Percentiles rank a stretch among this genome's conserved stretches.
These are phyloP conservation scores for Solanum chiquidenum DNA, from an alignment of 257 asterid species.

Conservation along the genomic window DNA sequence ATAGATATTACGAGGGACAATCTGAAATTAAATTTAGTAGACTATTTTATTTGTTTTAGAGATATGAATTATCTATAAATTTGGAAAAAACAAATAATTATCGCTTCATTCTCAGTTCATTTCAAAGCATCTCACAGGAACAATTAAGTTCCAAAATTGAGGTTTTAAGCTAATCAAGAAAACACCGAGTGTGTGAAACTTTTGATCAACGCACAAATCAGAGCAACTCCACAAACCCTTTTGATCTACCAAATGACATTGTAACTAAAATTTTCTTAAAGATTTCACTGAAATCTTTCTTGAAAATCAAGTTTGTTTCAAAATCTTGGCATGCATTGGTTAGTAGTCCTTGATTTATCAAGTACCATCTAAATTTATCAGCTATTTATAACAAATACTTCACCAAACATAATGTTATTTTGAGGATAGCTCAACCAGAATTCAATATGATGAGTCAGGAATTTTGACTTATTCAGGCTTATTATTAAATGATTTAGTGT, in stretches of 20 bases:
- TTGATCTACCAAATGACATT: background rate
- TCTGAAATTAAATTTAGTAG: background rate
- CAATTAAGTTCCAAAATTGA: background rate
- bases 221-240: background rate
- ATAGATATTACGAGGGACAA: background rate
- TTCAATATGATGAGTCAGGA: too few species aligned
- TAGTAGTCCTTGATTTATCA: background rate
- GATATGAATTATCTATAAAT: background rate
- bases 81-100: background rate
- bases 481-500: too few species aligned
- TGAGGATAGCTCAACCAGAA: background rate
- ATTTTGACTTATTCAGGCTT: too few species aligned
- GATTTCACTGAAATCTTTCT: background rate
- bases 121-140: background rate
- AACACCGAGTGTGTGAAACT: too few species aligned
- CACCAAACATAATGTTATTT: background rate
- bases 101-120: background rate
- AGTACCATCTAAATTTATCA: background rate
- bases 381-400: background rate
- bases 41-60: background rate
- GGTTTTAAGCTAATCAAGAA: background rate
- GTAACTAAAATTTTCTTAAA: background rate
- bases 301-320: background rate
- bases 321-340: background rate
- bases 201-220: background rate